Conservation (phyloP, 768 basidiomycete species). For the Agaricus subrufescens region DNA sequence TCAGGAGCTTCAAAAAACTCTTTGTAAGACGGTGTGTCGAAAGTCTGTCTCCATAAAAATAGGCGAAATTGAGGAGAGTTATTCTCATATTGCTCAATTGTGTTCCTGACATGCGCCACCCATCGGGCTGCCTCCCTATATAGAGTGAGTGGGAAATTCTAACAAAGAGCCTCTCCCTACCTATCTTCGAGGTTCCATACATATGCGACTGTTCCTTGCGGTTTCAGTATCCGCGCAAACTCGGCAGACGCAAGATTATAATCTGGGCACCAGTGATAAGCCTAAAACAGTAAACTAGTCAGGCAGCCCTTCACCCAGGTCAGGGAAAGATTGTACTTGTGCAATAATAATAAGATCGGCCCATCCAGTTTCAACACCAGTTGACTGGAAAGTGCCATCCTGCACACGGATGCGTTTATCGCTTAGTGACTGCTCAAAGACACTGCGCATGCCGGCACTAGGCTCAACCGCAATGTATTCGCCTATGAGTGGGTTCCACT, state of each 20-base stretch:
- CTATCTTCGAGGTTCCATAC: conserved; percentile 93
- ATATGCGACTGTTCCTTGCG: conserved; percentile 62
- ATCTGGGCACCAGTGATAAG: conserved; percentile 92
- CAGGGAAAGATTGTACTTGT: conserved; percentile 40
- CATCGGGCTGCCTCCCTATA: conserved; percentile 58
- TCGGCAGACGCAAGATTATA: conserved; percentile 68
- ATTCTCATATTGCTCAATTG: conserved; percentile 62
- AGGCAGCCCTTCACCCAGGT: conserved; percentile 5
- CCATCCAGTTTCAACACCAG: conserved; percentile 58
- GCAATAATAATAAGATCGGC: conserved; percentile 79
- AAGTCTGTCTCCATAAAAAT: conserved; percentile 67
- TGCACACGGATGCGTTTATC: conserved; percentile 48
- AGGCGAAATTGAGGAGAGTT: conserved; percentile 83
- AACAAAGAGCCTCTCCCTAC: conserved; percentile 24
- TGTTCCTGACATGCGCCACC: conserved; percentile 69
- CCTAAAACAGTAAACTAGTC: conserved; percentile 36
- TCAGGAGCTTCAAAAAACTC: conserved; percentile 54
- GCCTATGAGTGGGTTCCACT: conserved; percentile 45
- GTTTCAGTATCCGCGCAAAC: conserved; percentile 77
- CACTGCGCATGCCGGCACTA: conserved; percentile 77
- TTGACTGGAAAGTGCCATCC: conserved; percentile 71
- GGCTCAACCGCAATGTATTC: conserved; percentile 76
- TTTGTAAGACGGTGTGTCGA: conserved; percentile 58
- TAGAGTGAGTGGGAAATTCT: background rate
- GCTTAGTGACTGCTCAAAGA: conserved; percentile 52